Evolutionary conservation across 805 yeast species (phyloP), one percentile per base, ranked within the genome.

Genomic region (Helenozyma rhizophorensis): DNA sequence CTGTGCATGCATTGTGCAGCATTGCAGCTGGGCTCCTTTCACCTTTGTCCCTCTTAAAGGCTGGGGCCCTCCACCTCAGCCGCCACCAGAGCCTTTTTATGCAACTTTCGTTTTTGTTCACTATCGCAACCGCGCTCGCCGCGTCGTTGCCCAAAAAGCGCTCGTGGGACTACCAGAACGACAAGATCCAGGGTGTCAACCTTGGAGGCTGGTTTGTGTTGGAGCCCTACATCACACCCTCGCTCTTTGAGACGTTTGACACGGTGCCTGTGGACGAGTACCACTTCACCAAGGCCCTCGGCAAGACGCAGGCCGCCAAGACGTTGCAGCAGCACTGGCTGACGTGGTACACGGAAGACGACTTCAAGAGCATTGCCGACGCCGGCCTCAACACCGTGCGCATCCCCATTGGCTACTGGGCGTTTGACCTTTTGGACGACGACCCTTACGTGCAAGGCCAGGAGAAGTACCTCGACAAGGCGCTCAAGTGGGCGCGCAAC

Each of bases 361-460:
- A 89, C 56, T 80, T 90, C 48, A 45, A 58, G 30, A 53, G 65
- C 33, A 84, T 89, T 33, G 68, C 70, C 4, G 50, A 47, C 9
- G 67, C 66, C 34, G 96, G 96, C 2, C 68, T 89, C 43, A 90
- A 89, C 60, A 68, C 81, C 44, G 96, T 87, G 14, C 77, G 97
- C 51, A 81, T 89, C 39, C 97, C 97, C 27, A 76, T 89, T 34
- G 96, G 96, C 9, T 89, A 89, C 64, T 90, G 97, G 97, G 96
- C 96, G 8, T 86, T 84, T 56, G 53, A 69, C 29, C 51, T 59
- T 6, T 63, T 75, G 27, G 73, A 67, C 14, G 66, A 65, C 33
- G 97, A 89, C 55, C 96, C 97, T 3, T 89, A 86, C 50, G 93
- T 87, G 21, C 77, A 72, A 51, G 97, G 97, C 21, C 95, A 84